A percentile compares a stretch with the other conserved stretches of the same genome.
phyloP scores from a whole-genome alignment of 176 grass and related monocot genomes.

The Oryza nivara region DNA sequence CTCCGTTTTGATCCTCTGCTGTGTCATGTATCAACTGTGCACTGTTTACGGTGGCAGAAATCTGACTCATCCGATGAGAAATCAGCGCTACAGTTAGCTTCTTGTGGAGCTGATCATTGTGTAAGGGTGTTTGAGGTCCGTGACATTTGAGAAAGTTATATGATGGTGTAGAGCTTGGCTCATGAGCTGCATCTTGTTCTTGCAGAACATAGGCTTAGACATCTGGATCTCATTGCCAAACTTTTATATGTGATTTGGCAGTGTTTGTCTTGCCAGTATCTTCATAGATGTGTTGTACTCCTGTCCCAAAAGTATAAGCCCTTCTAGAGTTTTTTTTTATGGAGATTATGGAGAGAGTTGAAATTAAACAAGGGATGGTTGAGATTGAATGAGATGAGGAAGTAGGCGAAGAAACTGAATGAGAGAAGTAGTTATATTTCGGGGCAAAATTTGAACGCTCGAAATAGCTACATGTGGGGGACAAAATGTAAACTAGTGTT shows the following conservation, averaged over 20 bases:
- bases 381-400: too few species aligned
- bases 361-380: too few species aligned
- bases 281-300: slow-evolving; percentile 19
- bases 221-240: slow-evolving; percentile 1
- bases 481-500: slow-evolving; percentile 10
- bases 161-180: background rate
- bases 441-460: too few species aligned
- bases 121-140: slow-evolving; percentile 76
- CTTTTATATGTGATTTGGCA: background rate
- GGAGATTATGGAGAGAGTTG: too few species aligned
- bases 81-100: slow-evolving; percentile 59
- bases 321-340: too few species aligned
- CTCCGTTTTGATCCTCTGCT: slow-evolving; percentile 65
- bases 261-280: slow-evolving; percentile 6
- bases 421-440: too few species aligned
- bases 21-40: slow-evolving; percentile 84
- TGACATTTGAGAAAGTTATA: slow-evolving; percentile 39
- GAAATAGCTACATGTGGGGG: too few species aligned
- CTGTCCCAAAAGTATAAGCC: too few species aligned
- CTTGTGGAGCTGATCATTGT: slow-evolving; percentile 92
- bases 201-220: slow-evolving; percentile 16
- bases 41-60: slow-evolving; percentile 68
- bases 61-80: slow-evolving; percentile 34
- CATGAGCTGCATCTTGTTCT: background rate
- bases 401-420: too few species aligned